These are phyloP conservation scores for Tylopilus balloui DNA, from an alignment of 768 basidiomycete genomes.

Conservation along the genomic window DNA sequence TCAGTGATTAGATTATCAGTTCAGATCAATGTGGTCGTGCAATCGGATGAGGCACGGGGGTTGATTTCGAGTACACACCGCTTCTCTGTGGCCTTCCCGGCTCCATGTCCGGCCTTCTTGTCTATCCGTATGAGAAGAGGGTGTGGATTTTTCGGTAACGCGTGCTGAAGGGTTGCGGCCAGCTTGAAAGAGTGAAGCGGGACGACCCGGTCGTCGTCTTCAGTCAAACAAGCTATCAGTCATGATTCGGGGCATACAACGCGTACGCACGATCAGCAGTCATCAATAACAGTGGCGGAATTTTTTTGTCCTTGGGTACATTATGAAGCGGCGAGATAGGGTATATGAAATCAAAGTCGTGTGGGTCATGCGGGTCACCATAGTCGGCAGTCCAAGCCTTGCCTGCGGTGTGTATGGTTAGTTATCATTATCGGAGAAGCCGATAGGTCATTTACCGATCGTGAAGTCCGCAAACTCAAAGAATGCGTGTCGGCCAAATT, in stretches of 20 bases:
- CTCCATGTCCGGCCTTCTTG: constrained; percentile 76
- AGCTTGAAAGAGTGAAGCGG: constrained; percentile 84
- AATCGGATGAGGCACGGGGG: neutral
- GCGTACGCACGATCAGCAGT: constrained; percentile 72
- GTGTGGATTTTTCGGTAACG: constrained; percentile 57
- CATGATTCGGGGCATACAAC: neutral
- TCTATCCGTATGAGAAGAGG: constrained; percentile 76
- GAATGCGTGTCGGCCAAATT: neutral
- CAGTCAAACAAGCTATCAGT: constrained; percentile 2
- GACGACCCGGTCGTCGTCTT: constrained; percentile 85
- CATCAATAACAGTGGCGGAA: constrained; percentile 71
- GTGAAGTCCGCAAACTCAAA: constrained; percentile 69
- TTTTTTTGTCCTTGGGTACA: constrained; percentile 51
- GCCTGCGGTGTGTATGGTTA: constrained; percentile 35
- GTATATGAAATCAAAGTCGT: constrained; percentile 82
- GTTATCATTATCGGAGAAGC: neutral
- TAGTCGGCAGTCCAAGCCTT: constrained; percentile 78
- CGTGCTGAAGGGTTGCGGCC: constrained; percentile 72
- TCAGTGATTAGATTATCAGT: constrained; percentile 14
- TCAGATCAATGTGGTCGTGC: neutral
- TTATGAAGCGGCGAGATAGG: constrained; percentile 81
- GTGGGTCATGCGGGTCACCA: constrained; percentile 66
- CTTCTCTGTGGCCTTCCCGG: constrained; percentile 72
- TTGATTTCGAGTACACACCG: constrained; percentile 35
- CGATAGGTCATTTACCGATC: constrained; percentile 44